Percentiles rank a stretch among this genome's conserved stretches.
Evolutionary conservation across 768 basidiomycete species (phyloP).

Genomic region (Agrocybe chaxingu): DNA sequence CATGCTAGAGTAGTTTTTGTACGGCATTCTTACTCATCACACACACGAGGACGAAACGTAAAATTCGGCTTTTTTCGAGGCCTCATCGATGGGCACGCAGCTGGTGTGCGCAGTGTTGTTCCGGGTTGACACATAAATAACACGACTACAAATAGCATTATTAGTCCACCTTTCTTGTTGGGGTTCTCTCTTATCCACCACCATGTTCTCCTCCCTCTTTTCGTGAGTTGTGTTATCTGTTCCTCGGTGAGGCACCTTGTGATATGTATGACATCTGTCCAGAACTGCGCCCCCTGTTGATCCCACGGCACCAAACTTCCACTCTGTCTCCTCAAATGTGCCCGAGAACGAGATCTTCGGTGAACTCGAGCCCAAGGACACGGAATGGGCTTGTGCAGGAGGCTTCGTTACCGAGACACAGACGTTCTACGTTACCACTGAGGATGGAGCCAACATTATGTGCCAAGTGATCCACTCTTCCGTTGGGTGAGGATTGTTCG

Average conservation of each 20-base stretch:
- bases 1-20: too few relatives aligned
- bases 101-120: conserved; percentile 13
- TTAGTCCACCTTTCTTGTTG: conserved; percentile 9
- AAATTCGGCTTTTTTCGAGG: conserved; percentile 1
- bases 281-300: conserved; percentile 59
- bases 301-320: conserved; percentile 74
- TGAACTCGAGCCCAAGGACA: conserved; percentile 71
- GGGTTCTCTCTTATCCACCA: conserved; percentile 18
- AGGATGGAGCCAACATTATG: conserved; percentile 77
- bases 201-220: conserved; percentile 77
- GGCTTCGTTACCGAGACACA: conserved; percentile 94
- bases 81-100: conserved; percentile 13
- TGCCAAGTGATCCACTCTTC: conserved; percentile 87
- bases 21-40: neutral
- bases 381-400: conserved; percentile 76
- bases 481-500: conserved; percentile 62
- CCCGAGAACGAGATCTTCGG: conserved; percentile 62
- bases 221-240: conserved; percentile 54
- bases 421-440: conserved; percentile 75
- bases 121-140: conserved; percentile 14
- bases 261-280: conserved; percentile 13
- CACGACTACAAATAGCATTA: conserved; percentile 14
- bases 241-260: conserved; percentile 2
- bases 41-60: neutral
- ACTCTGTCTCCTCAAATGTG: conserved; percentile 68